Base-by-base conservation (phyloP, 2,329 filamentous ascomycete species). In the Nigrospora osmanthi region DNA sequence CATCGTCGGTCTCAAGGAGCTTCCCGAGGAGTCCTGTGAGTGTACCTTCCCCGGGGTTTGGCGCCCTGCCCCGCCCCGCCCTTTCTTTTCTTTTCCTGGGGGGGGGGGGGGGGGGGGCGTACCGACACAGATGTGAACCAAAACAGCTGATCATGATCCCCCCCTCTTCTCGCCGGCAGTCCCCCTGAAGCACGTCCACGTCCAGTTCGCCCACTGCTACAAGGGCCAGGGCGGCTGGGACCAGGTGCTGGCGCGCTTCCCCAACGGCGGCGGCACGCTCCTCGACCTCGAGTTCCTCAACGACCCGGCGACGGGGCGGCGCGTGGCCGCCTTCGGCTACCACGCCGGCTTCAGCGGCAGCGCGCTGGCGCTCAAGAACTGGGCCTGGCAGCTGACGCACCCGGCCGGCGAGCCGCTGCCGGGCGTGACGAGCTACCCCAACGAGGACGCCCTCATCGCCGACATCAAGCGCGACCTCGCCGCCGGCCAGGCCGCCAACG, bases 271-370 rank as follows among this genome's bases (percentile, higher is more conserved):
- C 44, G 87, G 88, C 54, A 83, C 79, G 0, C 78, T 96, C 13
- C 79, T 89, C 47, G 90, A 96, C 58, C 76, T 96, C 34, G 90
- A 95, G 62, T 96, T 95, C 63, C 73, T 96, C 34, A 78, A 80
- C 35, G 85, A 94, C 54, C 52, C 53, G 4, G 78, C 83, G 51
- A 74, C 70, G 30, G 86, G 86, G 34, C 73, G 85, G 39, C 71
- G 87, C 49, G 82, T 90, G 1, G 83, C 83, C 10, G 81, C 82
- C 1, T 88, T 89, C 56, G 78, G 83, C 13, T 87, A 82, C 64
- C 79, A 83, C 49, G 88, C 87, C 30, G 88, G 87, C 16, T 93
- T 87, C 60, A 81, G 85, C 5, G 81, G 83, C 32, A 78, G 84
- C 35, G 86, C 86, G 10, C 71, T 90, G 42, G 87, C 85, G 23